phyloP scores from a whole-genome alignment of 2,329 filamentous ascomycete genomes.

The Calonectria hawksworthii region DNA sequence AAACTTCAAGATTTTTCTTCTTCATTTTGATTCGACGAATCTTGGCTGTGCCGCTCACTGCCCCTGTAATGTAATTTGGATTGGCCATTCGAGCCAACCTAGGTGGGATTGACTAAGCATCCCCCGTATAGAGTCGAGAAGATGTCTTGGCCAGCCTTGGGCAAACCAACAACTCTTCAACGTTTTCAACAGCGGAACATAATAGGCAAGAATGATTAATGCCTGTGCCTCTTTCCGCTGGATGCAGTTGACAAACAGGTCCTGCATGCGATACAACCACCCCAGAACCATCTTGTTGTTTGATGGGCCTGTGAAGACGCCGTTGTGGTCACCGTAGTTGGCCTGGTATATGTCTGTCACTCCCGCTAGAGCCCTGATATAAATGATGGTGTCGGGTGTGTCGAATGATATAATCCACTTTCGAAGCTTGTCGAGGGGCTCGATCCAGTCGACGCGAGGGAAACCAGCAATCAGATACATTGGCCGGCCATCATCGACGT shows the following conservation, averaged over 20 bases:
- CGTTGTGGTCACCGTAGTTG: slow-evolving; percentile 40
- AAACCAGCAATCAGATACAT: slow-evolving; percentile 40
- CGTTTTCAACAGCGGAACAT: slow-evolving; percentile 29
- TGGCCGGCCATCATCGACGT: slow-evolving; percentile 36
- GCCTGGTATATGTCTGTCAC: slow-evolving; percentile 46
- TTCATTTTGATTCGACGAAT: slow-evolving; percentile 16
- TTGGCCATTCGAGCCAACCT: slow-evolving; percentile 45
- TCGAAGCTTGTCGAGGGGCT: slow-evolving; percentile 38
- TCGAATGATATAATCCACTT: slow-evolving; percentile 42
- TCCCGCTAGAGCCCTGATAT: slow-evolving; percentile 37
- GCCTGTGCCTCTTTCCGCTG: slow-evolving; percentile 45
- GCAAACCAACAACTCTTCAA: slow-evolving; percentile 31
- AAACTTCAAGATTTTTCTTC: neutral
- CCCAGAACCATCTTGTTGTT: slow-evolving; percentile 42
- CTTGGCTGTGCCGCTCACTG: slow-evolving; percentile 9
- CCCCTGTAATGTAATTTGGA: slow-evolving; percentile 32
- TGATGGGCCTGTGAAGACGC: slow-evolving; percentile 32
- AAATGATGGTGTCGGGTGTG: slow-evolving; percentile 43
- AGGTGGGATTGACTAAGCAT: slow-evolving; percentile 34
- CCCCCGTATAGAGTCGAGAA: slow-evolving; percentile 40
- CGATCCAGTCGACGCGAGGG: slow-evolving; percentile 40
- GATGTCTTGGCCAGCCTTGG: slow-evolving; percentile 34
- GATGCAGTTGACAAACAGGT: slow-evolving; percentile 45
- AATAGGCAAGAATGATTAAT: slow-evolving; percentile 45
- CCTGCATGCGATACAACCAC: slow-evolving; percentile 48